Percentiles rank a stretch among this genome's conserved stretches.
These are phyloP conservation scores for Coniochaeta sp. DNA, from an alignment of 2,329 filamentous ascomycete species.

Conservation along the genomic window DNA sequence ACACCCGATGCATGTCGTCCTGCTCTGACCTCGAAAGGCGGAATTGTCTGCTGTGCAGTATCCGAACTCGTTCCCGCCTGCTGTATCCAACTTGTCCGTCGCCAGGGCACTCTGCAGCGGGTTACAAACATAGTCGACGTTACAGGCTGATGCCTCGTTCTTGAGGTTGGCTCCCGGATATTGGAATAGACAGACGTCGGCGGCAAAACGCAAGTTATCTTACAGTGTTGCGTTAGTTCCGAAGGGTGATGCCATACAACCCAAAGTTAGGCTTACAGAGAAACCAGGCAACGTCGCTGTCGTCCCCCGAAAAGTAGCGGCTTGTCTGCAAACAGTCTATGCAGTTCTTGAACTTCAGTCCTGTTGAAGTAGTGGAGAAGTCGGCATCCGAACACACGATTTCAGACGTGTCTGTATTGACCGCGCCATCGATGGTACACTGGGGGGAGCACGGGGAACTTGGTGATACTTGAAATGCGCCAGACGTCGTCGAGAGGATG, in stretches of 20 bases:
- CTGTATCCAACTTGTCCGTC: neutral
- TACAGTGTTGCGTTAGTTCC: neutral
- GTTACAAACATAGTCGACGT: neutral
- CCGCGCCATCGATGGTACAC: neutral
- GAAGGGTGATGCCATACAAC: too few relatives aligned
- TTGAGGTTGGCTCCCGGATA: neutral
- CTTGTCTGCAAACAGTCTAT: neutral
- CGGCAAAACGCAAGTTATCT: constrained; percentile 1
- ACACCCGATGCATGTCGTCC: neutral
- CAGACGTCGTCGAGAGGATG: neutral
- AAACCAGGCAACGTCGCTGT: neutral
- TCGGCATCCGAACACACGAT: constrained; percentile 1
- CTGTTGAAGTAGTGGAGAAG: neutral
- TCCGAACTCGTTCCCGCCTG: neutral
- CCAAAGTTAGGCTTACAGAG: neutral
- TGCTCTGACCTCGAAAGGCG: neutral
- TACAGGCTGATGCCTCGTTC: neutral
- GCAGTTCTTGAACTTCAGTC: neutral
- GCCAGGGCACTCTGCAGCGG: neutral
- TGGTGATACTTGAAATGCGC: neutral
- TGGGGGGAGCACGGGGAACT: neutral
- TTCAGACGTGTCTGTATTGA: neutral
- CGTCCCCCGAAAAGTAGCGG: neutral
- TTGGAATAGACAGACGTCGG: neutral
- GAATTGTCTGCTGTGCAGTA: constrained; percentile 1